Evolutionary conservation across 1,284 basidiomycete genomes (phyloP), one percentile per base, ranked within the genome.

Genomic region (Lentinus polychrous): DNA sequence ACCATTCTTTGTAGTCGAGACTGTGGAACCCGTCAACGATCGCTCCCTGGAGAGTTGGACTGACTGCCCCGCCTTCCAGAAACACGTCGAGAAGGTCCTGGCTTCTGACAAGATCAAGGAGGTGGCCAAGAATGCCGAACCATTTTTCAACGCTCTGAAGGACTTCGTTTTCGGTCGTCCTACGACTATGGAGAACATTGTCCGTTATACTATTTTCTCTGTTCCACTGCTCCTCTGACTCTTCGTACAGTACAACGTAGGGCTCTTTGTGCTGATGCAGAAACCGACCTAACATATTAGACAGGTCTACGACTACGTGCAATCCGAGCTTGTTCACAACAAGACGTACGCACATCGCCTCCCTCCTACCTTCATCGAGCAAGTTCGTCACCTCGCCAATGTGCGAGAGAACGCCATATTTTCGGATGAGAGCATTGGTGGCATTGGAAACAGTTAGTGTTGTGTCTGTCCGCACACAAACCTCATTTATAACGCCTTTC

Each of bases 31-130:
- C 23, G 76, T 74, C 37, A 88, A 91, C 56, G 87, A 90, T 60
- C 79, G 86, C 56, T 86, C 86, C 32, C 73, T 94, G 56, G 90
- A 94, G 66, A 81, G 83, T 51, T 94, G 86, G 86, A 91, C 87
- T 14, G 73, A 80, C 58, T 92, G 89, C 68, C 84, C 83, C 4
- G 71, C 72, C 15, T 87, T 87, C 62, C 67, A 81, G 56, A 74
- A 75, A 53, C 86, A 86, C 65, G 69, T 80, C 52, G 66, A 71
- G 51, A 61, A 69, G 0, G 78, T 85, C 53, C 75, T 83, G 51
- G 54, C 55, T 6, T 86, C 84, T n/a, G 59, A 64, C 3, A 73
- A 75, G 43, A 91, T 91, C 76, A 80, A 83, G 67, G 65, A 73
- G 41, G 73, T 73, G 50, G 73, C 70, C 2, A 68, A 74, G 54